Conservation (phyloP, 163 green algal species). For the Trebouxia gelatinosa region DNA sequence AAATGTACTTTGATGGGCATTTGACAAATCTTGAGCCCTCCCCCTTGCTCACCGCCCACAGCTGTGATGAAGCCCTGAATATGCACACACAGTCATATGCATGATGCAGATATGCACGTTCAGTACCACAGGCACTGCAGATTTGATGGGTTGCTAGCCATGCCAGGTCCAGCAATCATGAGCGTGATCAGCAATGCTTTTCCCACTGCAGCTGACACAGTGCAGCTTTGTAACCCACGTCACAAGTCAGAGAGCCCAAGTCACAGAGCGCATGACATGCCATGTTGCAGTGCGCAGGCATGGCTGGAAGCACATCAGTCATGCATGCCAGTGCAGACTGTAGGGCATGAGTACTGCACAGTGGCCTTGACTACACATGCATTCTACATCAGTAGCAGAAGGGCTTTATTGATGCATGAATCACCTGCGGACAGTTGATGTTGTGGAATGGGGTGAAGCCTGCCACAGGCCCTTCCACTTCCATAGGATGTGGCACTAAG, state of each 20-base stretch:
- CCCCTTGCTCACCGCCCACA: background rate
- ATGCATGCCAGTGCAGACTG: no score
- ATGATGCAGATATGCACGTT: background rate
- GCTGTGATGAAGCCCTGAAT: conserved; percentile 54
- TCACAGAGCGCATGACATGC: no score
- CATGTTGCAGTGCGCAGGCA: no score
- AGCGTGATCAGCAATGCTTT: background rate
- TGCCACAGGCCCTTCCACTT: conserved; percentile 44
- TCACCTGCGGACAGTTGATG: conserved; percentile 71
- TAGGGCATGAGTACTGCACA: no score
- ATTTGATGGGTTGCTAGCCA: background rate
- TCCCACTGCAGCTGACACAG: background rate
- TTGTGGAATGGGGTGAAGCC: conserved; percentile 91
- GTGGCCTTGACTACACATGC: no score
- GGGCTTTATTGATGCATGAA: no score
- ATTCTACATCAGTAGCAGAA: no score
- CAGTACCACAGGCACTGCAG: no score
- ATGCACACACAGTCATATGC: background rate
- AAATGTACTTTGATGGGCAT: conserved; percentile 64
- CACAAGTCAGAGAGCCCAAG: no score
- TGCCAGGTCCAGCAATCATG: background rate
- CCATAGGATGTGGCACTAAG: conserved; percentile 57
- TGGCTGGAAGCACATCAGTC: background rate
- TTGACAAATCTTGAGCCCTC: conserved; percentile 73
- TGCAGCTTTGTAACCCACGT: no score